Conservation (phyloP, 2,329 filamentous ascomycete species). For the Paraphoma sp. region DNA sequence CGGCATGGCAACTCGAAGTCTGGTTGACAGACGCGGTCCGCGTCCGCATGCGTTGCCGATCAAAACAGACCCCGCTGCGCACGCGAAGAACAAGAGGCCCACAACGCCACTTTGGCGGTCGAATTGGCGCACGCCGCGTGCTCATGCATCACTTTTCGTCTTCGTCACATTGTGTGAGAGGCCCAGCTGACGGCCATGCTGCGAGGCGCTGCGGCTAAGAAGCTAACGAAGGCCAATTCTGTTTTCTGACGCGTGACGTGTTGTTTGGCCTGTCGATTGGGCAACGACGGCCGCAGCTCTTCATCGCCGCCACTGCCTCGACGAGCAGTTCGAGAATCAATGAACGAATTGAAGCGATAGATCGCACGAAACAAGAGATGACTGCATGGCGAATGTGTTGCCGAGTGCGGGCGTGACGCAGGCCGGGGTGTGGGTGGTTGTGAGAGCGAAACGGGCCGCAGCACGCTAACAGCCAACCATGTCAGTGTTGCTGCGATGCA, state of each 20-base stretch:
- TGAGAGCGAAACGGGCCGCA: constrained; percentile 7
- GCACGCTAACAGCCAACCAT: background rate
- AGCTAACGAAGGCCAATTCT: constrained; percentile 6
- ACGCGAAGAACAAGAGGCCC: constrained; percentile 12
- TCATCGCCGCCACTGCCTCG: background rate
- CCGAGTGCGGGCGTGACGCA: constrained; percentile 15
- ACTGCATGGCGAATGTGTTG: constrained; percentile 5
- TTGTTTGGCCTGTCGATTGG: constrained; percentile 27
- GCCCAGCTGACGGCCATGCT: constrained; percentile 9
- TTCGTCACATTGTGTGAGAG: constrained; percentile 16
- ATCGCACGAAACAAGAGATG: constrained; percentile 1
- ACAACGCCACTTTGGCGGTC: constrained; percentile 22
- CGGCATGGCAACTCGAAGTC: background rate
- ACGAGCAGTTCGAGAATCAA: background rate
- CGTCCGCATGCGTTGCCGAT: background rate
- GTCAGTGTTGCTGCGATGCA: background rate
- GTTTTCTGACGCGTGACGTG: constrained; percentile 25
- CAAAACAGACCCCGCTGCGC: background rate
- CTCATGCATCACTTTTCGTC: constrained; percentile 37
- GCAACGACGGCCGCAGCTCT: background rate
- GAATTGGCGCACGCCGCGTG: constrained; percentile 43
- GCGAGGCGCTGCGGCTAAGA: constrained; percentile 11
- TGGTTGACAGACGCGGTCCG: background rate
- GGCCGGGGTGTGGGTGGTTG: constrained; percentile 13
- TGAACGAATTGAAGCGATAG: constrained; percentile 10